Evolutionary conservation across 768 basidiomycete genomes (phyloP).

Genomic region (Pholiota microspora): DNA sequence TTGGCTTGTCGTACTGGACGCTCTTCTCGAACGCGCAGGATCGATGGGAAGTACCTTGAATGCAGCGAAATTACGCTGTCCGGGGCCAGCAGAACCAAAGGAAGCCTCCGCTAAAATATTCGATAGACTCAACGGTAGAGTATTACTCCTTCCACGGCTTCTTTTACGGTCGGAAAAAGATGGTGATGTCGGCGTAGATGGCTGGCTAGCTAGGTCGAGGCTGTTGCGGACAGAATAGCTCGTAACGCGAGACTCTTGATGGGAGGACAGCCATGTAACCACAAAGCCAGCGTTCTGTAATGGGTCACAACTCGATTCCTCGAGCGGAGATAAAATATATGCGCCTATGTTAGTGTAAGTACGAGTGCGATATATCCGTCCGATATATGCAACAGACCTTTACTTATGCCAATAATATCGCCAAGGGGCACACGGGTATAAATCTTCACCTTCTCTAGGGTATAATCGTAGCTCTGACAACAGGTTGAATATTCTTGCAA

Average conservation of each 20-base stretch:
- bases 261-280: slow-evolving; percentile 71
- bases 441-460: slow-evolving; percentile 85
- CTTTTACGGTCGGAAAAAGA: slow-evolving; percentile 12
- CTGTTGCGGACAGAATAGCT: slow-evolving; percentile 87
- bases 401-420: slow-evolving; percentile 72
- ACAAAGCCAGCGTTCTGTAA: slow-evolving; percentile 87
- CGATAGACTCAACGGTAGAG: slow-evolving; percentile 20
- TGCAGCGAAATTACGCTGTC: slow-evolving; percentile 56
- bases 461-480: slow-evolving; percentile 88
- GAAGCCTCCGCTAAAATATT: slow-evolving; percentile 24
- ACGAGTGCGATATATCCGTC: slow-evolving; percentile 5
- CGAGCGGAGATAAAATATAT: slow-evolving; percentile 91
- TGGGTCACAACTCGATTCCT: slow-evolving; percentile 88
- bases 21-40: slow-evolving; percentile 47
- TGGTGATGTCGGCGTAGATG: slow-evolving; percentile 18
- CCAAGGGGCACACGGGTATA: slow-evolving; percentile 88
- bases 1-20: slow-evolving; percentile 42
- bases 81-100: slow-evolving; percentile 15
- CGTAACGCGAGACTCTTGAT: slow-evolving; percentile 72
- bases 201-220: slow-evolving; percentile 28
- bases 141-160: slow-evolving; percentile 17
- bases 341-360: slow-evolving; percentile 52
- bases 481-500: background rate
- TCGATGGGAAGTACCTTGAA: slow-evolving; percentile 82
- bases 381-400: slow-evolving; percentile 49